Conservation (phyloP, 78 protist species). For the slime mould (Dictyostelium discoideum) region DNA sequence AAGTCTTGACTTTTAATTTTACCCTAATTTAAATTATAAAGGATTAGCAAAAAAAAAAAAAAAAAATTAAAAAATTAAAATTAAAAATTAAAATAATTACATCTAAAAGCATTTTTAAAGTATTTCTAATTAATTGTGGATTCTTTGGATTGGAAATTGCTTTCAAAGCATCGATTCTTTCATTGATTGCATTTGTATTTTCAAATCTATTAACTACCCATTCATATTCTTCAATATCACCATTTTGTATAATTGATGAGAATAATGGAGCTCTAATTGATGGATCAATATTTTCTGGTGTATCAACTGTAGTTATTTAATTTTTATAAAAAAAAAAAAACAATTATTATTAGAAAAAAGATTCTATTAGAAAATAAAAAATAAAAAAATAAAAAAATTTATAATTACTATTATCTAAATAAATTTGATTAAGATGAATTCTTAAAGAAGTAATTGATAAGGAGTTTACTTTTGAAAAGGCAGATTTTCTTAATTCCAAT, state of each 20-base stretch:
- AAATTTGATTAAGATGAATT: not conserved
- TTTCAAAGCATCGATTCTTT: slow-evolving; percentile 27
- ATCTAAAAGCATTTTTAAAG: slow-evolving; percentile 25
- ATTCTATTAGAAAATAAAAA: not conserved
- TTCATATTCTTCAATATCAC: slow-evolving; percentile 46
- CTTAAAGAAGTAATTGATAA: not conserved
- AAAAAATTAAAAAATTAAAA: no score
- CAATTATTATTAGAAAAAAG: not conserved
- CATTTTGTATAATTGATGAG: slow-evolving; percentile 33
- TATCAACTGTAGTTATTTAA: not conserved
- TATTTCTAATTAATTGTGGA: slow-evolving; percentile 13
- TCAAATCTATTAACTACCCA: slow-evolving; percentile 39
- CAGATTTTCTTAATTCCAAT: slow-evolving; percentile 5
- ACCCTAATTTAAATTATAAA: not conserved
- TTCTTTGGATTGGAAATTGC: slow-evolving; percentile 25
- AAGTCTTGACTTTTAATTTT: slow-evolving; percentile 23
- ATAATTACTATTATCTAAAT: not conserved
- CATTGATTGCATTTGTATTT: slow-evolving; percentile 35
- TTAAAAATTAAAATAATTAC: not conserved
- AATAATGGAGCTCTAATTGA: slow-evolving; percentile 16
- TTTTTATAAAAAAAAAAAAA: not conserved
- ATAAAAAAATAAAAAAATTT: not conserved
- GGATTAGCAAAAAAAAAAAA: not conserved
- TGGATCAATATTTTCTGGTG: slow-evolving; percentile 24
- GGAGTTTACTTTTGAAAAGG: not conserved